Base-by-base conservation (phyloP, 192 early-diverging fungal species). In the Pilaira anomala region DNA sequence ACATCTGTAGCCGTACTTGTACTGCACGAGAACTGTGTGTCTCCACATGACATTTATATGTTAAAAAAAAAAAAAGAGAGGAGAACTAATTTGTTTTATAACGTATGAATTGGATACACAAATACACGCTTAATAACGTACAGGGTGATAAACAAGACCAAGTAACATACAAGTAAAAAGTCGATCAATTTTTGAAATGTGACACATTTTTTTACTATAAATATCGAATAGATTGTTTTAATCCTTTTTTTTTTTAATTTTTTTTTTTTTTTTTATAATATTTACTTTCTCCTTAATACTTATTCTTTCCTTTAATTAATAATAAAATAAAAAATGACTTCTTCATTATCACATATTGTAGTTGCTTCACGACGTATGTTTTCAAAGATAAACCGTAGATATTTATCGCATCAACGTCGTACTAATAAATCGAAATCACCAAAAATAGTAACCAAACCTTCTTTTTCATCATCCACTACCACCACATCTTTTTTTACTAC, bases 361-460 rank as follows among this genome's bases (percentile, higher is more conserved):
- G 52, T 50, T 51, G 30, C 53, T 49, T 57, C 57, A 56, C 39
- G 61, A 46, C 61, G 53, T 12, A 54, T 56, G 12, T 62, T 63
- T 52, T 58, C 45, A 48, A 62, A 62, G 61, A 48, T 60, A 12
- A 65, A 50, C 11, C 40, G 39, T 55, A 13, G 52, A 48, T 45
- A 36, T 56, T 46, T 46, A 13, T 46, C 44, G 16, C 44, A 46
- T 14, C 44, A 61, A 33, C 42, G 18, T 19, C n/a, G 26, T 12
- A 61, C 26, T 26, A 12, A 44, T 36, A 21, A 49, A 33, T 46
- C 24, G 36, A 44, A 14, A 9, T 7, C 60, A 14, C 45, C 60
- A 19, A 30, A 44, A 18, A 16, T 24, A 36, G 30, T 46, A 29
- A 49, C 41, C 30, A 36, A 28, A 21, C 1, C 13, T 16, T 33